Evolutionary conservation across 1,139 yeast genomes (phyloP), one percentile per base, ranked within the genome.

Genomic region (Kodamaea plutei): DNA sequence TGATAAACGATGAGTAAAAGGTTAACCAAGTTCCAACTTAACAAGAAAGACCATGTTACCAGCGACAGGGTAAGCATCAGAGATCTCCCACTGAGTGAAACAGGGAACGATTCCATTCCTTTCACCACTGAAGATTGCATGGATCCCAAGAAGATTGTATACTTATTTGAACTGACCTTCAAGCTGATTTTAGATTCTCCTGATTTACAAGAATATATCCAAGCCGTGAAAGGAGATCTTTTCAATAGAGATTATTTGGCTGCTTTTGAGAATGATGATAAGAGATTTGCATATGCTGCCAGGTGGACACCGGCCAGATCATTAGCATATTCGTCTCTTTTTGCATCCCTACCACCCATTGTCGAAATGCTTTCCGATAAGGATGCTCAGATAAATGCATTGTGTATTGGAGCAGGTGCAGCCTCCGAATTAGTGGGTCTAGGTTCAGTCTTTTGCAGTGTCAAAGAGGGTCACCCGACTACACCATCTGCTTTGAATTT

Each of bases 231-330:
- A 47, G 69, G 79, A 2, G 74, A 75, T 33, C 60, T 87, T 17
- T 87, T 63, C 53, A 74, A 84, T 31, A 61, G 95, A 43, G 78
- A 84, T 41, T 87, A 84, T 49, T 40, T 68, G 2, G 59, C 64
- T 15, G 95, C 95, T 1, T 87, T 87, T 52, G 74, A 73, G 33
- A 58, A 61, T 30, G 79, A 73, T 34, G 72, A 67, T 31, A 79
- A 82, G 45, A 61, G 94, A 29, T 71, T 72, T 44, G 95, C 94
- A 0, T 87, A 87, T 48, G 84, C 81, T 10, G 74, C 80, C 13
- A 62, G 96, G 44, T 87, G 96, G 96, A 73, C 93, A 0, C 91
- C 95, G 0, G 76, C 93, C 0, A 62, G 95, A 34, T 79, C 95
- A 0, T 62, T 84, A 33, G 78, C 87, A 1, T 87, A 85, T 50